phyloP scores from a whole-genome alignment of 140 eudicot genomes.

The Stevia rebaudiana region DNA sequence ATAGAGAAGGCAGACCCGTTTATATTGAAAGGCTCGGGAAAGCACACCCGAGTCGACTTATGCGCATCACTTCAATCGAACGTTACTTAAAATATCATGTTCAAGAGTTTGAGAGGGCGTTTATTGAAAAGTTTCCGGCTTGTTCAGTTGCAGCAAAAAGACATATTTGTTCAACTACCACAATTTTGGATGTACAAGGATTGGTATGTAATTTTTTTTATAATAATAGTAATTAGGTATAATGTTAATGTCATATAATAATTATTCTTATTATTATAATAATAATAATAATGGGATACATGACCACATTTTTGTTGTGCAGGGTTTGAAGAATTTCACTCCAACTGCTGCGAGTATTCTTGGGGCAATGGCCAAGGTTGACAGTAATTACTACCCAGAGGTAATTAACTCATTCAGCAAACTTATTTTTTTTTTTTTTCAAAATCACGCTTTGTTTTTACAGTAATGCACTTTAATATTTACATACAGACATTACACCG shows the following conservation, averaged over 20 bases:
- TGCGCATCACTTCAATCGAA: conserved; percentile 68
- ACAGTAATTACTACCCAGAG: conserved; percentile 81
- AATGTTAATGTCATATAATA: background rate
- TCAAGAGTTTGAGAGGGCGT: conserved; percentile 79
- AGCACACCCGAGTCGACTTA: conserved; percentile 73
- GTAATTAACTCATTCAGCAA: conserved; percentile 27
- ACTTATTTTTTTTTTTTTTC: conserved; percentile 8
- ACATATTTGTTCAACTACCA: conserved; percentile 76
- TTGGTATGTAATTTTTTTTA: conserved; percentile 41
- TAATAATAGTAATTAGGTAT: background rate
- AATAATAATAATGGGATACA: conserved; percentile 1
- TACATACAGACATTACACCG: conserved; percentile 60
- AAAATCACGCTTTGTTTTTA: background rate
- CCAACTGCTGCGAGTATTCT: conserved; percentile 64
- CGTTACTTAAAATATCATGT: conserved; percentile 77
- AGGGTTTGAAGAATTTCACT: conserved; percentile 84
- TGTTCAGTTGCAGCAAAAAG: conserved; percentile 89
- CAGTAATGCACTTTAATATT: conserved; percentile 1
- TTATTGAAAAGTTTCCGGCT: conserved; percentile 81
- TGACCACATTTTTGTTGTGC: conserved; percentile 17
- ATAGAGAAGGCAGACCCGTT: conserved; percentile 84
- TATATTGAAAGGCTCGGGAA: conserved; percentile 91
- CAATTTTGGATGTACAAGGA: conserved; percentile 89
- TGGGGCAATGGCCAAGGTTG: conserved; percentile 73
- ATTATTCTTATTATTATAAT: background rate